Evolutionary conservation across 129 eudicot genomes (phyloP).

Genomic region (Gnaphalium uliginosum): DNA sequence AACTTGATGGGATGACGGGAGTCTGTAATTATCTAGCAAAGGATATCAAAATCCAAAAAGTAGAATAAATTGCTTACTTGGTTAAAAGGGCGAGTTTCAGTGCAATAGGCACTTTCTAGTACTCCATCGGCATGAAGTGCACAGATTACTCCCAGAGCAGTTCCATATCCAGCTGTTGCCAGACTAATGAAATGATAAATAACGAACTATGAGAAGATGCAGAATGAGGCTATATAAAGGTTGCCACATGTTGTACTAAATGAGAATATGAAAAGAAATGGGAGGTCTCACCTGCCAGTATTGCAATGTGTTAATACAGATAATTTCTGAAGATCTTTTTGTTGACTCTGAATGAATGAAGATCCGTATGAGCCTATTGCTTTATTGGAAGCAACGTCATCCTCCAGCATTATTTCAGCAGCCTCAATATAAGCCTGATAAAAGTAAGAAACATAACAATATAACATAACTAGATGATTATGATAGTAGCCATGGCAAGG

Average conservation of each 20-base stretch:
- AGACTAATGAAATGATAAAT: conserved; percentile 43
- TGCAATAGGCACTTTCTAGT: conserved; percentile 86
- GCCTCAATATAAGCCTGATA: conserved; percentile 80
- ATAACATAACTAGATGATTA: conserved; percentile 1
- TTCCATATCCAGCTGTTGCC: conserved; percentile 99
- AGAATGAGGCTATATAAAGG: neutral
- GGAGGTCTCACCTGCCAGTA: conserved; percentile 75
- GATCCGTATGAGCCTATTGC: conserved; percentile 92
- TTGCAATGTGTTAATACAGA: conserved; percentile 95
- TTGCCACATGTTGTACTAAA: neutral
- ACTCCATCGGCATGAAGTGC: conserved; percentile 70
- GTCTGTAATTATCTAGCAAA: no score
- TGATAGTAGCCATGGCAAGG: neutral
- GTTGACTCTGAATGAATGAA: conserved; percentile 52
- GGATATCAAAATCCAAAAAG: neutral
- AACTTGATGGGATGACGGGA: no score
- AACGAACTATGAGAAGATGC: conserved; percentile 20
- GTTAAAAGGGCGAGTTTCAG: conserved; percentile 97
- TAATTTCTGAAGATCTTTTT: conserved; percentile 42
- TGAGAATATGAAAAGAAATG: neutral
- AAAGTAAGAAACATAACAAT: neutral
- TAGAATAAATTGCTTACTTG: conserved; percentile 51
- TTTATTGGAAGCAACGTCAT: conserved; percentile 92
- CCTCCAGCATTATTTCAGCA: conserved; percentile 86
- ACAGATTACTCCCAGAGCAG: conserved; percentile 96